Conservation (phyloP, 345 rosid species). For the Carallia brachiata region DNA sequence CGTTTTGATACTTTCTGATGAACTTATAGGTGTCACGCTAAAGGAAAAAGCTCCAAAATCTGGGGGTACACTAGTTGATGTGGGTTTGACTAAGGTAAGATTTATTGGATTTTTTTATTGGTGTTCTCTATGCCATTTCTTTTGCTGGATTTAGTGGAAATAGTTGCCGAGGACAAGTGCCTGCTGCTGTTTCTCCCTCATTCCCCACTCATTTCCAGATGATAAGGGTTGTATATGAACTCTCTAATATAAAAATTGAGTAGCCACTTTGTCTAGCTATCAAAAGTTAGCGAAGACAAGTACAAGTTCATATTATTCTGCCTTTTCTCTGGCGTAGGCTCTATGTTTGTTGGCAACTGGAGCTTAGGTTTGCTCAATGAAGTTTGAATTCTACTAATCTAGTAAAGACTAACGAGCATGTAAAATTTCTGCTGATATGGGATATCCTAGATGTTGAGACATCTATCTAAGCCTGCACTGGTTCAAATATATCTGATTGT, state of each 20-base stretch:
- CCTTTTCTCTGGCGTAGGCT: too few relatives aligned
- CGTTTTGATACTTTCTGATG: conserved; percentile 14
- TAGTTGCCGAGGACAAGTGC: background rate
- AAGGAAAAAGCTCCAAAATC: conserved; percentile 49
- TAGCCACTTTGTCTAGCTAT: too few relatives aligned
- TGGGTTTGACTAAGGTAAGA: conserved; percentile 77
- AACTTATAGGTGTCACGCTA: conserved; percentile 64
- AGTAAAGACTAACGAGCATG: background rate
- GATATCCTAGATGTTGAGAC: background rate
- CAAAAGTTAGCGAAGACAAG: too few relatives aligned
- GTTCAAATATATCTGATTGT: too few relatives aligned
- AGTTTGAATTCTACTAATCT: background rate
- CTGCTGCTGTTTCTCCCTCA: background rate
- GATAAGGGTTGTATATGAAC: conserved; percentile 1
- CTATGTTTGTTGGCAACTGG: background rate
- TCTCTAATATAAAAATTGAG: background rate
- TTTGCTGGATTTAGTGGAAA: background rate
- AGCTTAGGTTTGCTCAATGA: background rate
- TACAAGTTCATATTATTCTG: background rate
- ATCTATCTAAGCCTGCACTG: too few relatives aligned
- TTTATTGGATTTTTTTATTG: background rate
- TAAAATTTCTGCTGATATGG: background rate
- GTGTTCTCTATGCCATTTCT: background rate
- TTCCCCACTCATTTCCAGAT: background rate
- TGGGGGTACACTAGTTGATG: conserved; percentile 65